Evolutionary conservation across 306 rosid genomes (phyloP), one percentile per base, ranked within the genome.

Genomic region (Macrotyloma uniflorum): DNA sequence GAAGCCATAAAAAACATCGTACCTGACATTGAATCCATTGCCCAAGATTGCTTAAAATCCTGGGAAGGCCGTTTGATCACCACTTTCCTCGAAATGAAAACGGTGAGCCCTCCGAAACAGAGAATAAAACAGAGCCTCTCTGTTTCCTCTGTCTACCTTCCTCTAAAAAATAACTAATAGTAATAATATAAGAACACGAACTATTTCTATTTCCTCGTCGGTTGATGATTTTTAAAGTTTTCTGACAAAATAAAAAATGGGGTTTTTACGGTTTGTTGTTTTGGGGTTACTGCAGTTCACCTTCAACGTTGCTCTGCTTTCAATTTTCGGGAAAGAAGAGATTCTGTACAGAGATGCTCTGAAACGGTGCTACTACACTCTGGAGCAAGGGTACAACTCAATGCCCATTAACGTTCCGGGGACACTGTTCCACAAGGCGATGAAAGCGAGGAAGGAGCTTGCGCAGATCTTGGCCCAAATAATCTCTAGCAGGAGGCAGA

Each of bases 301-400:
- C 16, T 93, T 96, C 93, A 89, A 91, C 61, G 98, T 96, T 33
- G 92, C 97, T 3, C 85, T 96, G 35, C 97, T 93, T 43, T 87
- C 99, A 7, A 91, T 93, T 23, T 91, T 95, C 1, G 99, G 99
- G 22, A 87, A 89, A 73, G 99, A 96, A 1, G 96, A 90, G 62
- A 75, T 86, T 45, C 79, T 85, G 5, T 96, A 88, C 85, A 85
- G 93, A 74, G 97, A 93, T 57, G 90, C 87, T 78, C 89, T 96
- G 59, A 93, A 93, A 47, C 82, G 89, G 32, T 91, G 98, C 84
- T 96, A 96, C 86, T 90, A 87, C 89, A 85, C 80, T 14, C 88
- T 96, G 2, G 99, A 96, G 35, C 82, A 88, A 84, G 98, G 98
- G 3, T 96, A 96, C 88, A 96, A 96, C 67, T 96, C 99, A 67